Percentiles rank a stretch among this genome's conserved stretches.
phyloP scores from a whole-genome alignment of 176 grass and related monocot genomes.

The Calamus simplicifolius region DNA sequence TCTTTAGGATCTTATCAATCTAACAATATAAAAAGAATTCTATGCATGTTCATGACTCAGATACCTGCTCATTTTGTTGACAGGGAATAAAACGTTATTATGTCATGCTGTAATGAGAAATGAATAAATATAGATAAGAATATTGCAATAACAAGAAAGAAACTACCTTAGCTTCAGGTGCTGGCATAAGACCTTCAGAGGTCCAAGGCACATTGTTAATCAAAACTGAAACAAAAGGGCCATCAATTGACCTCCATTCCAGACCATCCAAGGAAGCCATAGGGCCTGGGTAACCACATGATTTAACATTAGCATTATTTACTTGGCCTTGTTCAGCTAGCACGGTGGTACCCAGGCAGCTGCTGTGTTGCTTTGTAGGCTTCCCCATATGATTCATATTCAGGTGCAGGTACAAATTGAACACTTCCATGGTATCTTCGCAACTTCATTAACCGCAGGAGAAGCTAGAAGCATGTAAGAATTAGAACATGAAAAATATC shows the following conservation, averaged over 20 bases:
- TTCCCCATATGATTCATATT: slow-evolving; percentile 67
- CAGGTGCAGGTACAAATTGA: slow-evolving; percentile 67
- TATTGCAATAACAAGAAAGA: no score
- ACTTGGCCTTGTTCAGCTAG: slow-evolving; percentile 15
- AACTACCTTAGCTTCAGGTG: slow-evolving; percentile 75
- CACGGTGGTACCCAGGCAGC: slow-evolving; percentile 6
- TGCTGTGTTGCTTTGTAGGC: slow-evolving; percentile 32
- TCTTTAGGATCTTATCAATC: no score
- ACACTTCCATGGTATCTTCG: slow-evolving; percentile 57
- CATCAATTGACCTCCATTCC: slow-evolving; percentile 75
- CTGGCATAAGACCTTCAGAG: slow-evolving; percentile 58
- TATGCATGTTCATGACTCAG: no score
- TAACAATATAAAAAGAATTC: no score
- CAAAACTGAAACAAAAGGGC: slow-evolving; percentile 82
- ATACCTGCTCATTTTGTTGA: no score
- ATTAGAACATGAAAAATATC: no score
- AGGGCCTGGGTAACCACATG: slow-evolving; percentile 40
- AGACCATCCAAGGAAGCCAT: slow-evolving; percentile 27
- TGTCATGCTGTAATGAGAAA: no score
- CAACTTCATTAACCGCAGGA: slow-evolving; percentile 57
- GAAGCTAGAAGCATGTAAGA: slow-evolving; percentile 38
- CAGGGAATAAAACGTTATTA: no score
- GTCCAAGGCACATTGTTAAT: slow-evolving; percentile 76
- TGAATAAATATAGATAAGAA: no score
- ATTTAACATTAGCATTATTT: slow-evolving; percentile 20